Base-by-base conservation (phyloP, 208 protist genomes). In the Leishmania gerbilli region DNA sequence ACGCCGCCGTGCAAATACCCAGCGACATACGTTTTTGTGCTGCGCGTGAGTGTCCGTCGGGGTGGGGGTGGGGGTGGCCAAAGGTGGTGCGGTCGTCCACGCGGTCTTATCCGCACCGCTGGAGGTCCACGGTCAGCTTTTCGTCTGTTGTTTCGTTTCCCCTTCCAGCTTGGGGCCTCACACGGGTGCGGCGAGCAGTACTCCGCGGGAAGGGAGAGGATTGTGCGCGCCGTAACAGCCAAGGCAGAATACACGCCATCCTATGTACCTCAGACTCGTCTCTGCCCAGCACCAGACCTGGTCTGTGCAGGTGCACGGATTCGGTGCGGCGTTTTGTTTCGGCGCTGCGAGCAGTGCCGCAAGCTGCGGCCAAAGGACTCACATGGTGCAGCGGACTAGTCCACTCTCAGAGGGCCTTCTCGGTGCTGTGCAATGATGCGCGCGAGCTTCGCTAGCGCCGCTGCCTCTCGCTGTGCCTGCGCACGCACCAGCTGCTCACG, bases 391-490 rank as follows among this genome's bases (percentile, higher is more conserved):
- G 24, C 27, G 49, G 27, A 72, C 37, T 56, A 45, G 1, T 31
- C n/a, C 51, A 47, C 11, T 1, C 13, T 42, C 34, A 27, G 75
- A 58, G 68, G 55, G n/a, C 79, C 65, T 55, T 77, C 71, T 37
- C 75, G 74, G 60, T 80, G 76, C 80, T 89, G 84, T 51, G 94
- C 92, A 76, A 95, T 95, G 75, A 95, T 88, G 74, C 87, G 89
- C 21, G 93, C 92, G 11, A 97, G 81, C 84, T 95, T 96, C 56
- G 88, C 88, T 40, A 97, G 80, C 7, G 95, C 95, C 0, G 86
- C 86, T 0, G 90, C 77, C 68, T 97, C 95, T 17, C 92, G 84
- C 27, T 92, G 77, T 27, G 89, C 89, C 76, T 93, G 86, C 7
- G 87, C 83, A 31, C 68, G 67, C 34, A 96, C 84, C 15, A 90